Evolutionary conservation across 2,329 filamentous ascomycete genomes (phyloP).

Genomic region (Beauveria varroae): DNA sequence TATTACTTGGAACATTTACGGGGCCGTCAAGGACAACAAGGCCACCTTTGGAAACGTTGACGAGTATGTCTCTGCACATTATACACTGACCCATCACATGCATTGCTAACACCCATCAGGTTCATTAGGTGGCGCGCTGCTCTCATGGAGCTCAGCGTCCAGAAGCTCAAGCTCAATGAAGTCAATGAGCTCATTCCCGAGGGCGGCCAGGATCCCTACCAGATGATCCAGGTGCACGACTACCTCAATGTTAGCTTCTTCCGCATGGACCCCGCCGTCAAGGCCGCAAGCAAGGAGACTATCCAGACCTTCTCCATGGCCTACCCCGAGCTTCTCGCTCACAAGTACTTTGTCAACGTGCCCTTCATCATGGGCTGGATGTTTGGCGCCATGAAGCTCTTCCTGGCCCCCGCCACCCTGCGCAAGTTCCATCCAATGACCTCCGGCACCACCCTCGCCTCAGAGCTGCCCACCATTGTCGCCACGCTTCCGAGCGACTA

Average conservation of each 20-base stretch:
- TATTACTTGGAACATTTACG: conserved; percentile 92
- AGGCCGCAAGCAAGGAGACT: conserved; percentile 68
- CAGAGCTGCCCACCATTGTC: conserved; percentile 51
- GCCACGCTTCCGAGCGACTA: conserved; percentile 66
- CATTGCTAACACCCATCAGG: conserved; percentile 35
- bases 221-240: conserved; percentile 90
- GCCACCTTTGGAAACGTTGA: conserved; percentile 77
- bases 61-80: conserved; percentile 49
- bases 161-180: conserved; percentile 61
- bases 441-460: conserved; percentile 62
- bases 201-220: conserved; percentile 72
- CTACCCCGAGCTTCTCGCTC: conserved; percentile 75
- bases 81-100: not conserved
- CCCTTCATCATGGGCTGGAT: conserved; percentile 87
- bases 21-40: conserved; percentile 72
- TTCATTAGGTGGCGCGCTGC: conserved; percentile 87
- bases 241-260: conserved; percentile 85
- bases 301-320: conserved; percentile 74
- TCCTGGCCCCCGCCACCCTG: conserved; percentile 64
- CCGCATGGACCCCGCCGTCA: conserved; percentile 69
- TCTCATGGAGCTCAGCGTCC: conserved; percentile 80
- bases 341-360: conserved; percentile 96
- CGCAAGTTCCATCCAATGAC: conserved; percentile 74
- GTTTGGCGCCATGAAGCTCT: conserved; percentile 66
- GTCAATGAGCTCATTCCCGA: conserved; percentile 67